Percentiles rank a stretch among this genome's conserved stretches.
Conservation (phyloP, 2,329 filamentous ascomycete genomes). For the Penicillium freii region DNA sequence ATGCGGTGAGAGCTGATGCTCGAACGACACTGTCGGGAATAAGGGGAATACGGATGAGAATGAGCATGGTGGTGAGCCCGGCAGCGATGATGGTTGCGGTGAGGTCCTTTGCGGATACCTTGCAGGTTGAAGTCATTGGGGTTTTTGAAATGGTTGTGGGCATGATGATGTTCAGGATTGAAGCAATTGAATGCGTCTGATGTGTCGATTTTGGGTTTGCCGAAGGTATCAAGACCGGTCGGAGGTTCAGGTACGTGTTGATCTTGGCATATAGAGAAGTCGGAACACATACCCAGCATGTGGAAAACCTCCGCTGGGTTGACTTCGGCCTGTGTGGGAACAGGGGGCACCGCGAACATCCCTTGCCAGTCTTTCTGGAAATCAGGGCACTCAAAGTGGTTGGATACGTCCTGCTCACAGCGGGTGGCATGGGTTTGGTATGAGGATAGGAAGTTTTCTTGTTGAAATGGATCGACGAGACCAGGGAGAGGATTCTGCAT, state of each 20-base stretch:
- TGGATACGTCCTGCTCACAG: constrained; percentile 25
- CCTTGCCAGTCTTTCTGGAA: constrained; percentile 31
- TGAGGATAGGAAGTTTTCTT: constrained; percentile 26
- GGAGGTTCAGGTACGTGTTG: constrained; percentile 25
- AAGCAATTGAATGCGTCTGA: constrained; percentile 31
- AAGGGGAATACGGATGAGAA: constrained; percentile 35
- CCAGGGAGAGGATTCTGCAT: constrained; percentile 19
- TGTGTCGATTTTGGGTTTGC: constrained; percentile 25
- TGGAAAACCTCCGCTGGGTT: constrained; percentile 39
- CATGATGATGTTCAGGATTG: constrained; percentile 31
- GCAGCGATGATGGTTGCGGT: constrained; percentile 37
- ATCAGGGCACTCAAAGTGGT: constrained; percentile 32
- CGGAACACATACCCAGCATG: constrained; percentile 37
- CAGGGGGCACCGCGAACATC: constrained; percentile 22
- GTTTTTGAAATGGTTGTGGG: constrained; percentile 30
- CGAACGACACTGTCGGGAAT: constrained; percentile 37
- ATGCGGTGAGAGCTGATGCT: constrained; percentile 39
- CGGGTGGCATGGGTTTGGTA: constrained; percentile 24
- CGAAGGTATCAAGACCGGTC: constrained; percentile 12
- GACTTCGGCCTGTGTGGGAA: constrained; percentile 30
- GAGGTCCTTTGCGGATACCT: constrained; percentile 28
- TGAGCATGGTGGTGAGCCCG: constrained; percentile 34
- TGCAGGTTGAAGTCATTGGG: constrained; percentile 25
- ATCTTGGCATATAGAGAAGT: constrained; percentile 29
- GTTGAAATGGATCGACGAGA: constrained; percentile 20